Conservation (phyloP, 1,284 basidiomycete genomes). For the Cryptococcus sp. region DNA sequence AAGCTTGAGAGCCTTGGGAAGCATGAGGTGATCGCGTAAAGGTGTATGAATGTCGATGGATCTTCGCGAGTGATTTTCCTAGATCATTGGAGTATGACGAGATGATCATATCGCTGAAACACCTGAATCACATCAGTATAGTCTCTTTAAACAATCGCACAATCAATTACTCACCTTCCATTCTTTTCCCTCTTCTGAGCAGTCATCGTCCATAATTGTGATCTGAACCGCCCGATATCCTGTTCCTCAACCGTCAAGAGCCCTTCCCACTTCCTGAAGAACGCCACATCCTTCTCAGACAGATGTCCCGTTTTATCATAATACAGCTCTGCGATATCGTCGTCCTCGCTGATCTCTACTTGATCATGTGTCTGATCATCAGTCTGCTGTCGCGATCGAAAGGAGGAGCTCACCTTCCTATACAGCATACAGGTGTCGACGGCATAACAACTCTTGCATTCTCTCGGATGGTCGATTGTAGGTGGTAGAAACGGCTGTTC, state of each 20-base stretch:
- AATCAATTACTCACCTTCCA: conserved; percentile 56
- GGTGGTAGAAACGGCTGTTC: conserved; percentile 64
- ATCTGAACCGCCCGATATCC: conserved; percentile 72
- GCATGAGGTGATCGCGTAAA: conserved; percentile 53
- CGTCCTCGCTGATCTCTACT: conserved; percentile 54
- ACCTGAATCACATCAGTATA: conserved; percentile 25
- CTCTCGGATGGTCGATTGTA: conserved; percentile 74
- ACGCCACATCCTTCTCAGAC: conserved; percentile 61
- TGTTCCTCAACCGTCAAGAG: conserved; percentile 84
- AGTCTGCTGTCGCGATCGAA: background rate
- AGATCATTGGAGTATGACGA: conserved; percentile 46
- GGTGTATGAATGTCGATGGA: conserved; percentile 59
- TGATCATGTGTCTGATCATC: conserved; percentile 62
- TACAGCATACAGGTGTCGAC: conserved; percentile 91
- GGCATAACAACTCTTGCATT: conserved; percentile 76
- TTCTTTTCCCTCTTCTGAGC: conserved; percentile 70
- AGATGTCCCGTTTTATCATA: conserved; percentile 76
- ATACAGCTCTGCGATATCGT: conserved; percentile 71
- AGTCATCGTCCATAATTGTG: conserved; percentile 90
- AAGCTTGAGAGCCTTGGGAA: conserved; percentile 26
- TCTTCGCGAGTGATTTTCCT: conserved; percentile 45
- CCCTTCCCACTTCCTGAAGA: conserved; percentile 88
- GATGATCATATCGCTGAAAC: conserved; percentile 73
- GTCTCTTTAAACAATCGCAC: background rate
- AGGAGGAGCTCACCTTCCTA: conserved; percentile 59